Percentiles rank a stretch among this genome's conserved stretches.
These are phyloP conservation scores for Nemania diffusa DNA, from an alignment of 2,329 filamentous ascomycete genomes.

Conservation along the genomic window DNA sequence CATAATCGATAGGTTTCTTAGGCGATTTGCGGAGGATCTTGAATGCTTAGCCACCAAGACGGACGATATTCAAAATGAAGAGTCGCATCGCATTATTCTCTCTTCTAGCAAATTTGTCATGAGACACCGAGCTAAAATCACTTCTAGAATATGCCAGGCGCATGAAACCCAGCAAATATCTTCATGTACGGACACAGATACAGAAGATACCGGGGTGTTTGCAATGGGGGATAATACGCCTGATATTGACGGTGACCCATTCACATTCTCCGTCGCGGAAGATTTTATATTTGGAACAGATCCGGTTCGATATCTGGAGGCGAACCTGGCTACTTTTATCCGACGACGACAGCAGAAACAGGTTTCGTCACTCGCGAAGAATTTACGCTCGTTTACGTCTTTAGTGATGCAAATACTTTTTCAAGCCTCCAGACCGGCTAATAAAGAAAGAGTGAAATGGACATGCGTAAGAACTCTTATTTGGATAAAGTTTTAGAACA, in stretches of 20 bases:
- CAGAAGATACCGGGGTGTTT: not conserved
- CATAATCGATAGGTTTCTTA: slow-evolving; percentile 10
- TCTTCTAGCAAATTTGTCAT: slow-evolving; percentile 13
- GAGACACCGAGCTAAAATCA: slow-evolving; percentile 1
- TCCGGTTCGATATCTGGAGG: slow-evolving; percentile 11
- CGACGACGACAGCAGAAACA: slow-evolving; percentile 3
- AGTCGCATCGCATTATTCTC: not conserved
- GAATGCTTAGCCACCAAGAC: slow-evolving; percentile 1
- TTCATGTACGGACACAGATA: not conserved
- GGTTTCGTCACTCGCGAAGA: not conserved
- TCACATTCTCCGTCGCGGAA: slow-evolving; percentile 9
- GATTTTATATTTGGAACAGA: slow-evolving; percentile 18
- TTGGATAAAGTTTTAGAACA: not conserved
- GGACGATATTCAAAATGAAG: not conserved
- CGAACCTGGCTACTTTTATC: not conserved
- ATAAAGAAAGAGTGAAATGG: slow-evolving; percentile 13
- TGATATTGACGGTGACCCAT: slow-evolving; percentile 1
- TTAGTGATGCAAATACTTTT: not conserved
- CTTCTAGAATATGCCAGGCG: slow-evolving; percentile 10
- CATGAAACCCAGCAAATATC: not conserved
- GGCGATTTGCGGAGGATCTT: slow-evolving; percentile 21
- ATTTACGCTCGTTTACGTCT: slow-evolving; percentile 12
- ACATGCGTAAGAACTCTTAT: slow-evolving; percentile 19
- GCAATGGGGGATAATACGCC: not conserved
- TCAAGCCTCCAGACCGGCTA: not conserved